Conservation (phyloP, 139 green algal genomes). For the Trebouxia sp. region DNA sequence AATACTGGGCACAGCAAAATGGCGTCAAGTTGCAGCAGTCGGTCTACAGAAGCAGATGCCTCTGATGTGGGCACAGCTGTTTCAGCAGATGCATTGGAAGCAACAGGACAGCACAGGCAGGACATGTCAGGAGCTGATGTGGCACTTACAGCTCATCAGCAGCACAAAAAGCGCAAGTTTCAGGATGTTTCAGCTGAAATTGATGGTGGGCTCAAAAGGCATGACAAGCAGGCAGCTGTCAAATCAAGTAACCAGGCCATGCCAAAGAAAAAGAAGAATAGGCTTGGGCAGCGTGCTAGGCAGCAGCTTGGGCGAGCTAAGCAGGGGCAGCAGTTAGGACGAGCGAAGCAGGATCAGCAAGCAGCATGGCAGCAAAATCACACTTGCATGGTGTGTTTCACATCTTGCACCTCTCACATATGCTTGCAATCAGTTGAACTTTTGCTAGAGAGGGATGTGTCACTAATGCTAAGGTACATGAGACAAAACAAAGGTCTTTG, state of each 20-base stretch:
- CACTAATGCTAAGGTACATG: neutral
- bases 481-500: neutral
- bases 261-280: conserved; percentile 10
- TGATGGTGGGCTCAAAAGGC: too few relatives aligned
- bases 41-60: neutral
- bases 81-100: neutral
- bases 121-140: too few relatives aligned
- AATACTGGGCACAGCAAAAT: too few relatives aligned
- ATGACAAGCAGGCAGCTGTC: too few relatives aligned
- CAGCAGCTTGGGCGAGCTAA: neutral
- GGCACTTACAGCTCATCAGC: too few relatives aligned
- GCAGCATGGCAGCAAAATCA: too few relatives aligned
- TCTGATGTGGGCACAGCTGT: too few relatives aligned
- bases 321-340: neutral
- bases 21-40: neutral
- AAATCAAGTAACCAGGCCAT: neutral
- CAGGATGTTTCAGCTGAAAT: too few relatives aligned
- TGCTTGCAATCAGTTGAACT: too few relatives aligned
- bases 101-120: neutral
- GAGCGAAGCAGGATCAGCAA: neutral
- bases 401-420: too few relatives aligned
- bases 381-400: neutral
- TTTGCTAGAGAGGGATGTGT: too few relatives aligned
- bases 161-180: too few relatives aligned
- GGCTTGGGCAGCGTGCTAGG: conserved; percentile 2